Evolutionary conservation across 148 eudicot species (phyloP), one percentile per base, ranked within the genome.

Genomic region (Diospyros kaki): DNA sequence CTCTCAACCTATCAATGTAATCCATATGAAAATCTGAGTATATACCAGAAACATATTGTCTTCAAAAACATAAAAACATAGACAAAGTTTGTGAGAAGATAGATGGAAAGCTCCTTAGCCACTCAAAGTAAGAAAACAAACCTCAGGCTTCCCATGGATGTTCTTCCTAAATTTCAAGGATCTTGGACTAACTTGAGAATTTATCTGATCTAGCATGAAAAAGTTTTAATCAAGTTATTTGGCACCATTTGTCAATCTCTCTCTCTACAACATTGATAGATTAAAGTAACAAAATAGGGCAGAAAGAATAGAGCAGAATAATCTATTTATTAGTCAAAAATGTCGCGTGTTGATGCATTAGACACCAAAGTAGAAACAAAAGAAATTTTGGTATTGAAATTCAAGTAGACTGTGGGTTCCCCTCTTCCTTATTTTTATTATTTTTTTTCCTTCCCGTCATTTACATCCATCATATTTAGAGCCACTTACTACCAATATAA

Each of bases 111-210:
- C 64, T 63, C 11, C 40, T 17, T 43, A 68, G 15, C 48, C 66
- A 39, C 62, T 17, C 46, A 61, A 39, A 58, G 64, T 54, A 66
- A 43, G 28, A 48, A 62, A 39, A 44, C 55, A 73, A 66, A 92
- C 98, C 96, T 94, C 97, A 3, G 97, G 98, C 77, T 94, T 94
- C 69, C 98, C 98, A 75, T 89, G 81, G 53, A 79, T 18, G 83
- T 94, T 94, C 82, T 83, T 92, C 82, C 68, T 88, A 73, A 94
- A 94, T 83, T 78, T 83, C 79, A 92, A 75, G 77, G 93, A 89
- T 75, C 82, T 86, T 52, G 97, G 85, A 73, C 83, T 82, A 81
- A 82, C 80, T 50, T 54, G 71, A 64, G 88, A 75, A 64, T 86
- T 87, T 59, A 84, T 85, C 86, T 87, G 93, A 92, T 94, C 98